Base-by-base conservation (phyloP, 495 filamentous ascomycete species). In the Tricharina praecox region DNA sequence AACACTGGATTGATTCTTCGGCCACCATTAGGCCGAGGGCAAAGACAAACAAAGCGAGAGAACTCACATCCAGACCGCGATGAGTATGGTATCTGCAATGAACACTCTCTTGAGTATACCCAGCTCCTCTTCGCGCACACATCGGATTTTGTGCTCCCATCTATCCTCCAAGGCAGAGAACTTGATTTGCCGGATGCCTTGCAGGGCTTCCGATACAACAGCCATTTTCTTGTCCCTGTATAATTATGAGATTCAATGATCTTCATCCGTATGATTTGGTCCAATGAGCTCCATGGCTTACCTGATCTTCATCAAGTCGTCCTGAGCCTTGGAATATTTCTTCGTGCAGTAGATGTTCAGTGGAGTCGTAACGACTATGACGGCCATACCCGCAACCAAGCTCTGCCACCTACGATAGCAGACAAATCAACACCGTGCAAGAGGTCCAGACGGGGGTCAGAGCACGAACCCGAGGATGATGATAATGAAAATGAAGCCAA, bases 141-240 rank as follows among this genome's bases (percentile, higher is more conserved):
- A 66, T n/a, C 65, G 59, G 45, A 93, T 84, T 46, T 76, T 78
- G n/a, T 69, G 63, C 62, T 87, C 73, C 85, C 85, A 93, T 50
- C 81, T 74, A 13, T 66, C 61, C 57, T 93, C 85, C n/a, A 84
- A 61, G 8, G 83, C 84, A 0, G 81, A 82, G 53, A 93, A 87
- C 53, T 93, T 93, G 60, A 93, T 83, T 58, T 92, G 85, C 4
- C 85, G 72, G 46, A 93, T 88, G 40, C 48, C 85, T 51, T 82
- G 77, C 0, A 93, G 64, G 0, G 81, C 83, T 60, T 93, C 85
- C 0, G 81, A 82, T 10, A 93, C 70, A 0, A 86, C 70, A 0
- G 71, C 76, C 69, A 86, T 74, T 56, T 88, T 88, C 36, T 74
- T 67, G 60, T 93, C 85, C 47, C 37, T 40, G 28, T 13, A 32